phyloP scores from a whole-genome alignment of 768 basidiomycete species.

The Lentinula boryana region DNA sequence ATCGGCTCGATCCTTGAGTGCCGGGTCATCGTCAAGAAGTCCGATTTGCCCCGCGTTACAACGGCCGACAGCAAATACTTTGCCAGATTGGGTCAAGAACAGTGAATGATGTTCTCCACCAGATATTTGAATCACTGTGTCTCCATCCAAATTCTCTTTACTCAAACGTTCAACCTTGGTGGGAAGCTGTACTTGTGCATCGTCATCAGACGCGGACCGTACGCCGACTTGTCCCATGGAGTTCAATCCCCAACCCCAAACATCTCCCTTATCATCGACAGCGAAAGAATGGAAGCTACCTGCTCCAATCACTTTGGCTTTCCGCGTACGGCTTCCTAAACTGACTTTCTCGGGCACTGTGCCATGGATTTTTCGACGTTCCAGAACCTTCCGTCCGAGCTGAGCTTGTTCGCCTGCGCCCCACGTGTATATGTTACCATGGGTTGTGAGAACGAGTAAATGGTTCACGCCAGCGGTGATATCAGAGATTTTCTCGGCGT shows the following conservation, averaged over 20 bases:
- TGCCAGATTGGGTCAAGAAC: constrained; percentile 79
- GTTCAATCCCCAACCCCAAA: constrained; percentile 97
- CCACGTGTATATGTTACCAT: constrained; percentile 84
- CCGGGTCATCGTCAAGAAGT: constrained; percentile 62
- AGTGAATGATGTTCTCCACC: constrained; percentile 89
- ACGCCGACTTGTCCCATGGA: constrained; percentile 81
- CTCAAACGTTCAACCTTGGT: constrained; percentile 59
- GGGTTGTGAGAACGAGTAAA: constrained; percentile 80
- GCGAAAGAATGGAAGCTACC: constrained; percentile 90
- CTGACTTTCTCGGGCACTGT: constrained; percentile 83
- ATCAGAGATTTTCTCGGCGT: constrained; percentile 64
- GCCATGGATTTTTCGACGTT: constrained; percentile 83
- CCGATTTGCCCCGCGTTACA: constrained; percentile 84
- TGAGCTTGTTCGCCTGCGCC: constrained; percentile 90
- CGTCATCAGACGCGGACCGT: constrained; percentile 36
- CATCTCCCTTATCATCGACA: constrained; percentile 72
- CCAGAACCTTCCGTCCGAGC: constrained; percentile 85
- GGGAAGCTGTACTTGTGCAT: constrained; percentile 54
- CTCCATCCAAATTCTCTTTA: constrained; percentile 53
- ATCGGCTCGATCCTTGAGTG: constrained; percentile 46
- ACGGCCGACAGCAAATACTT: constrained; percentile 84
- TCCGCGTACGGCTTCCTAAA: constrained; percentile 59
- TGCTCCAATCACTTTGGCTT: constrained; percentile 62
- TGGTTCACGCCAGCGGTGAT: constrained; percentile 86
- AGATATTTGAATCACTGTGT: constrained; percentile 62